Base-by-base conservation (phyloP, 352 stramenopile genomes). In the Globisporangium nunn region DNA sequence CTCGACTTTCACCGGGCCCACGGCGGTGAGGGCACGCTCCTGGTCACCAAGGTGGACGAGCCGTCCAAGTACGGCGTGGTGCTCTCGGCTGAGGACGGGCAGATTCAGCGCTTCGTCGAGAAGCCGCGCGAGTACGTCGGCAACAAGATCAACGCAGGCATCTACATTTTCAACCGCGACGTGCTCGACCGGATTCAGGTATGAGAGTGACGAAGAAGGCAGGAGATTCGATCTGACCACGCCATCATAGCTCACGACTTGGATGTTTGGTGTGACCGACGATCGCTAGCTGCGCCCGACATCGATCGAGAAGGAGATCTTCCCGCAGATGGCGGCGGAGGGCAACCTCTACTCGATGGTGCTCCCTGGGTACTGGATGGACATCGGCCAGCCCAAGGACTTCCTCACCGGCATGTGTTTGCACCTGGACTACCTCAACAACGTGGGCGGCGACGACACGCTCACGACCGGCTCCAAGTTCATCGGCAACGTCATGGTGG, bases 291-390 rank as follows among this genome's bases (percentile, higher is more conserved):
- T 93, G 37, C 76, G 81, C 28, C 87, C 87, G n/a, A 96, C 87
- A 29, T 96, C 87, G 15, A 95, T 96, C 58, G 87, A 96, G 62
- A 91, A 91, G 60, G 87, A 96, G 63, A 79, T 96, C 40, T 96
- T 96, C 62, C 87, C 87, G 31, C 80, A 89, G 52, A 96, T 96
- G 85, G 87, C 87, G 11, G 81, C 81, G 11, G 87, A 96, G 48
- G 82, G 81, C 43, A 88, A 92, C 52, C 55, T 96, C 7, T 96
- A 71, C 64, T 85, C 81, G 43, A 94, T 96, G 81, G 69, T 87
- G 48, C 59, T 96, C 47, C 77, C 78, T 2, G 87, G 86, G 14
- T 96, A 95, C 68, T 96, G 87, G 87, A 95, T 95, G 81, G 87
- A 96, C 50, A 91, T 96, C 43, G 87, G 87, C 12, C 85, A 96